phyloP scores from a whole-genome alignment of 2,329 filamentous ascomycete species.

The Colletotrichum godetiae region DNA sequence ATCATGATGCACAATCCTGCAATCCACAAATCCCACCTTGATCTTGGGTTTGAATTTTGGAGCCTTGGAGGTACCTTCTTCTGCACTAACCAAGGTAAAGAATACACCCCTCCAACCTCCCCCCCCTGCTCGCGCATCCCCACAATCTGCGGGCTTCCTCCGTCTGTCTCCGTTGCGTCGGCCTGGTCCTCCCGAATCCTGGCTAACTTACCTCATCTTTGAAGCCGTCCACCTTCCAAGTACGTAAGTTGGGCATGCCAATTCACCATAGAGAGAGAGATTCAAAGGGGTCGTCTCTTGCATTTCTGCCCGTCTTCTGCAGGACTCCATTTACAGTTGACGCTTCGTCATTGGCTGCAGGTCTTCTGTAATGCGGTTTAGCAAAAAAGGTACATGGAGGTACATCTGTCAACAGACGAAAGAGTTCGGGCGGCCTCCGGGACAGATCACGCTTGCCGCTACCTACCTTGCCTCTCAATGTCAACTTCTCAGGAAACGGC shows the following conservation, averaged over 20 bases:
- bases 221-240: background rate
- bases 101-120: background rate
- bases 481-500: background rate
- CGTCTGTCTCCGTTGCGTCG: constrained; percentile 32
- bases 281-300: background rate
- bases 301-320: background rate
- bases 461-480: background rate
- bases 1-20: background rate
- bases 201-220: constrained; percentile 20
- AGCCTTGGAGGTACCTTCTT: no score
- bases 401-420: background rate
- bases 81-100: no score
- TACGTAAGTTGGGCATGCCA: background rate
- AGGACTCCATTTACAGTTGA: background rate
- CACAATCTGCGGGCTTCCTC: constrained; percentile 27
- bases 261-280: background rate
- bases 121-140: background rate
- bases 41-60: no score
- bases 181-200: constrained; percentile 30
- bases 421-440: constrained; percentile 29
- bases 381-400: background rate
- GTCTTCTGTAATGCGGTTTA: background rate
- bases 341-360: background rate
- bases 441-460: background rate
- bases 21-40: background rate